Evolutionary conservation across 352 stramenopile genomes (phyloP).

Genomic region (Pythium plurisporium): DNA sequence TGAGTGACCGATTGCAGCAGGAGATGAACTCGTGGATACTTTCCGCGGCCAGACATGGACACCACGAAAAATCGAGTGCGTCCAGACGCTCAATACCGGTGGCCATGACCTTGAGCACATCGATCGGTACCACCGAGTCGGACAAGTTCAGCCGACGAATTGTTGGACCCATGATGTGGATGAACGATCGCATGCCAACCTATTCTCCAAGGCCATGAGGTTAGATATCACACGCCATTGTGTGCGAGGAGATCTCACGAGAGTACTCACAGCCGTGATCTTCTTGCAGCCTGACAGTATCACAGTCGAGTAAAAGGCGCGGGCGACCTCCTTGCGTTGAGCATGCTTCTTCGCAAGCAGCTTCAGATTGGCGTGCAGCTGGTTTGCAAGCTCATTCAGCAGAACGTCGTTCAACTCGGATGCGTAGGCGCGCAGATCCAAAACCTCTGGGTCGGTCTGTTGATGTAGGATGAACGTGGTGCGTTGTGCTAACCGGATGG

Average conservation of each 20-base stretch:
- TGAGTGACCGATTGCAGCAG: slow-evolving; percentile 55
- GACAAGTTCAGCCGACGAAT: slow-evolving; percentile 55
- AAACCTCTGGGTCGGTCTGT: slow-evolving; percentile 45
- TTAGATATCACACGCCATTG: neutral
- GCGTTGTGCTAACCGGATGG: slow-evolving; percentile 35
- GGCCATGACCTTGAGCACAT: slow-evolving; percentile 67
- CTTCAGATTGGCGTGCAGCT: slow-evolving; percentile 40
- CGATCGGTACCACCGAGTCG: slow-evolving; percentile 37
- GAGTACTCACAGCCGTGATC: slow-evolving; percentile 38
- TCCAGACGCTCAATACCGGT: slow-evolving; percentile 59
- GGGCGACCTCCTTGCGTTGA: slow-evolving; percentile 9
- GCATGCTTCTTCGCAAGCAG: slow-evolving; percentile 11
- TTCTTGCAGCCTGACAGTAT: slow-evolving; percentile 50
- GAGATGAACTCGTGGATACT: slow-evolving; percentile 64
- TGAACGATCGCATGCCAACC: slow-evolving; percentile 68
- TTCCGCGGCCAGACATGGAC: slow-evolving; percentile 46
- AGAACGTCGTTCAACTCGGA: slow-evolving; percentile 49
- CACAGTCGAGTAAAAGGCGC: slow-evolving; percentile 38
- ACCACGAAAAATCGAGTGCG: slow-evolving; percentile 54
- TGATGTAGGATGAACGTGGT: slow-evolving; percentile 46
- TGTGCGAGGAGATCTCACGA: neutral
- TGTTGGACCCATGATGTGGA: slow-evolving; percentile 44
- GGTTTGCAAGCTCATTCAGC: slow-evolving; percentile 53
- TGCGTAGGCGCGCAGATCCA: slow-evolving; percentile 46
- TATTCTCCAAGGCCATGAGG: slow-evolving; percentile 13